Conservation (phyloP, 352 stramenopile species). For the Phytopythium aichiense region DNA sequence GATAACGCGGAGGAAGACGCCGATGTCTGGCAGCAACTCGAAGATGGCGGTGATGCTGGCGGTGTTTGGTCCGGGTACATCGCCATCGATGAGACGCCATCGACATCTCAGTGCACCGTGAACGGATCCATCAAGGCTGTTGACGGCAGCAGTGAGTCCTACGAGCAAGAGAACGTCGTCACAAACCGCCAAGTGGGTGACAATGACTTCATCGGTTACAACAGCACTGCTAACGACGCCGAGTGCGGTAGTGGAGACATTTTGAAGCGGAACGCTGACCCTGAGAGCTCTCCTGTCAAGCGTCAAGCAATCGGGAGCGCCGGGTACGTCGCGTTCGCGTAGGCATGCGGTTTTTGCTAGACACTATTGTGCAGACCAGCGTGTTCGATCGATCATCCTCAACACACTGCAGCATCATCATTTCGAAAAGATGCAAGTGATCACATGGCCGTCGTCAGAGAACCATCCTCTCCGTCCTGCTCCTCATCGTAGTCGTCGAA, state of each 20-base stretch:
- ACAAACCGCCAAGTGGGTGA: neutral
- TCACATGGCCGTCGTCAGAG: neutral
- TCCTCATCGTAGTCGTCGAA: constrained; percentile 82
- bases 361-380: neutral
- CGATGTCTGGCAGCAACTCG: neutral
- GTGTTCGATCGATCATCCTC: too few species aligned
- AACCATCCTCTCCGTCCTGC: constrained; percentile 9
- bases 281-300: neutral
- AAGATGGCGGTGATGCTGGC: neutral
- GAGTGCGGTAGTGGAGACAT: neutral
- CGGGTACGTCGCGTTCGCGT: constrained; percentile 6
- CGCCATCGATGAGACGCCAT: neutral
- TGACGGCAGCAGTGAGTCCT: neutral
- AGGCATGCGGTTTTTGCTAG: neutral
- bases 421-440: neutral
- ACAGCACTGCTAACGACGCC: neutral
- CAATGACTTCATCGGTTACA: neutral
- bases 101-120: neutral
- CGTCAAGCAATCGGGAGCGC: neutral
- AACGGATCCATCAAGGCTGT: neutral
- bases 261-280: neutral
- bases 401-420: neutral
- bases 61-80: neutral
- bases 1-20: neutral
- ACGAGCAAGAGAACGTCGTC: neutral